A percentile compares a stretch with the other conserved stretches of the same genome.
These are phyloP conservation scores for Geotrichum candidum DNA, from an alignment of 1,139 yeast genomes.

Conservation along the genomic window DNA sequence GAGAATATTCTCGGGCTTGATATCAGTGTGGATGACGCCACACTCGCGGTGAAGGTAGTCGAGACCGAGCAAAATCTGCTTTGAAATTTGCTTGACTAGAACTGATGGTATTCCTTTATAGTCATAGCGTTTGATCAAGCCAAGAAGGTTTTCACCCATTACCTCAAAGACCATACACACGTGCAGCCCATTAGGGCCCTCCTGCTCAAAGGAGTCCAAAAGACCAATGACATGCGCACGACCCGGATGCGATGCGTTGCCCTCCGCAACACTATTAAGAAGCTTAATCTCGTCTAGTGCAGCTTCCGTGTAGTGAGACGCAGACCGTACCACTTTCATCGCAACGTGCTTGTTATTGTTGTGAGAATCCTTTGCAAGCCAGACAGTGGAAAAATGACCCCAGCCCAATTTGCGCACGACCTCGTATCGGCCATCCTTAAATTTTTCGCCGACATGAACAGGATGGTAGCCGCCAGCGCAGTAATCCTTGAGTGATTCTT, in stretches of 20 bases:
- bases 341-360: slow-evolving; percentile 58
- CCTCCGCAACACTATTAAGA: slow-evolving; percentile 43
- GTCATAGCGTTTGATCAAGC: slow-evolving; percentile 57
- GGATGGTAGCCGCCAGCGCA: slow-evolving; percentile 86
- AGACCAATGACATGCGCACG: slow-evolving; percentile 62
- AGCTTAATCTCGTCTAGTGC: slow-evolving; percentile 79
- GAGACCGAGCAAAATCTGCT: slow-evolving; percentile 66
- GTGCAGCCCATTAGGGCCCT: slow-evolving; percentile 77
- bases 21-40: slow-evolving; percentile 87
- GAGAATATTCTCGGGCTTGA: slow-evolving; percentile 85
- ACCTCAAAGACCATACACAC: slow-evolving; percentile 89
- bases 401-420: slow-evolving; percentile 78
- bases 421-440: slow-evolving; percentile 54
- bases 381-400: slow-evolving; percentile 89
- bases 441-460: slow-evolving; percentile 64
- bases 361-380: slow-evolving; percentile 62
- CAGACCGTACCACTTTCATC: slow-evolving; percentile 72
- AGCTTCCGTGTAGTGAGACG: slow-evolving; percentile 66
- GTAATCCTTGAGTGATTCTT: slow-evolving; percentile 70
- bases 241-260: slow-evolving; percentile 62
- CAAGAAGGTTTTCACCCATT: slow-evolving; percentile 72
- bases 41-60: slow-evolving; percentile 79
- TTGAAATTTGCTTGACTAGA: slow-evolving; percentile 73
- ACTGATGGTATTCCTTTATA: slow-evolving; percentile 69
- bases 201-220: slow-evolving; percentile 68